Conservation (phyloP, 78 protist genomes). For the Parvularia atlantis region DNA sequence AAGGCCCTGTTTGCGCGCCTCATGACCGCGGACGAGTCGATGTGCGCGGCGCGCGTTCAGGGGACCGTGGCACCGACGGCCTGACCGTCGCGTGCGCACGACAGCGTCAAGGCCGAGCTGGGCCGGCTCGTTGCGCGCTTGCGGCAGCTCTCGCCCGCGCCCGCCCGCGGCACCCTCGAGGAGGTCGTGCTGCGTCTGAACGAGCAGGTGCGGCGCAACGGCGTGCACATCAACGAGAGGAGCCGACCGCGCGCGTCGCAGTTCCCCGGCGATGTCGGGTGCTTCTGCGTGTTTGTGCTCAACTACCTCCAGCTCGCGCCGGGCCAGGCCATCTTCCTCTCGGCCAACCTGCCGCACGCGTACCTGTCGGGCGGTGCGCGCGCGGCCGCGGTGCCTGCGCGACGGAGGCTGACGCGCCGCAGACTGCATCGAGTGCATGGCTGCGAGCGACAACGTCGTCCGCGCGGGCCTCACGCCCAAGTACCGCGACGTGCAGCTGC, state of each 20-base stretch:
- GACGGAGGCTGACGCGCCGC: neutral
- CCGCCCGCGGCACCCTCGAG: too few relatives aligned
- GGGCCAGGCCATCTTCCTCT: constrained; percentile 84
- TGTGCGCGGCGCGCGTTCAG: too few relatives aligned
- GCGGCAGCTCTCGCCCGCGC: too few relatives aligned
- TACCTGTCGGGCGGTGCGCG: constrained; percentile 45
- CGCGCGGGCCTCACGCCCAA: constrained; percentile 97
- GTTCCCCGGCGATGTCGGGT: constrained; percentile 87
- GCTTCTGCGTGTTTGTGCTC: constrained; percentile 75
- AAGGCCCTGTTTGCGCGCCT: too few relatives aligned
- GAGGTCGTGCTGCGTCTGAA: neutral
- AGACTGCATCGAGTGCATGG: constrained; percentile 95
- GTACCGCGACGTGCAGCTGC: constrained; percentile 65
- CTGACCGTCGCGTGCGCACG: too few relatives aligned
- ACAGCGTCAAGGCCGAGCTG: too few relatives aligned
- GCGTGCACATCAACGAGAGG: too few relatives aligned
- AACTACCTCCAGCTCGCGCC: constrained; percentile 59
- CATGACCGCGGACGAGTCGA: too few relatives aligned
- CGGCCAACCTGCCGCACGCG: constrained; percentile 93
- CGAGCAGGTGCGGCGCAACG: too few relatives aligned
- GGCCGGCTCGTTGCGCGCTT: too few relatives aligned
- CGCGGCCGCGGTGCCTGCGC: neutral
- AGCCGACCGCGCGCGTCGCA: too few relatives aligned
- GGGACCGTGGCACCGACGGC: too few relatives aligned
- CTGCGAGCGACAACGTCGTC: constrained; percentile 95